Base-by-base conservation (phyloP, 2,329 filamentous ascomycete species). In the Sarocladium kiliense region DNA sequence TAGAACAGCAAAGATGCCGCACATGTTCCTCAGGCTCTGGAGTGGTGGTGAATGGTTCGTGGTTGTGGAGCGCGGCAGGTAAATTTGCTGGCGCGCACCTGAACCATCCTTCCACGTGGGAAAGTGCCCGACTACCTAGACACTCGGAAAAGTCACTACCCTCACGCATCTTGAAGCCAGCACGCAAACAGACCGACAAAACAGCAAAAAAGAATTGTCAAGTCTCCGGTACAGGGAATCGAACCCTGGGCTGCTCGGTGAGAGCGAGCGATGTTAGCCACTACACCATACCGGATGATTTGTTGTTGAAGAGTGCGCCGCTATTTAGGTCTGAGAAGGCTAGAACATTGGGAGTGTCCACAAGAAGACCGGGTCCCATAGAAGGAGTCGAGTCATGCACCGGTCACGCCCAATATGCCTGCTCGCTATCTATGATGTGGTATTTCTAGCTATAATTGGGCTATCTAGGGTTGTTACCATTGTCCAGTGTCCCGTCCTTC, bases 1-100 rank as follows among this genome's bases (percentile, higher is more conserved):
- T 54, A 86, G 72, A 39, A 71, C 68, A 34, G 73, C 77, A 65
- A 85, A 75, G 54, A 86, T 86, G 59, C 83, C 83, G 66, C 83
- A 86, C 83, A 86, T 85, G 21, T 16, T 44, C 18, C 14, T 51
- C 12, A 58, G 53, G 23, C 25, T 42, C 34, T 23, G 14, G 14
- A 34, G 27, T 25, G 16, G 10, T 19, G 21, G 44, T 47, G 12
- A 18, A 47, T 18, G 10, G 44, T 47, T 47, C 16, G 25, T 16
- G 44, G 44, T 26, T 47, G 44, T 30, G 44, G 44, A 30, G 25
- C 12, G n/a, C 9, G 3, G n/a, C n/a, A 21, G 18, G 39, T 44
- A 11, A 44, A 44, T 21, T 44, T 23, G 23, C 44, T 3, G 25
- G n/a, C 25, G 25, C 19, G 41, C 9, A 23, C 18, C 41, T 44